phyloP scores from a whole-genome alignment of 306 rosid genomes.

The Potentilla sterilis region DNA sequence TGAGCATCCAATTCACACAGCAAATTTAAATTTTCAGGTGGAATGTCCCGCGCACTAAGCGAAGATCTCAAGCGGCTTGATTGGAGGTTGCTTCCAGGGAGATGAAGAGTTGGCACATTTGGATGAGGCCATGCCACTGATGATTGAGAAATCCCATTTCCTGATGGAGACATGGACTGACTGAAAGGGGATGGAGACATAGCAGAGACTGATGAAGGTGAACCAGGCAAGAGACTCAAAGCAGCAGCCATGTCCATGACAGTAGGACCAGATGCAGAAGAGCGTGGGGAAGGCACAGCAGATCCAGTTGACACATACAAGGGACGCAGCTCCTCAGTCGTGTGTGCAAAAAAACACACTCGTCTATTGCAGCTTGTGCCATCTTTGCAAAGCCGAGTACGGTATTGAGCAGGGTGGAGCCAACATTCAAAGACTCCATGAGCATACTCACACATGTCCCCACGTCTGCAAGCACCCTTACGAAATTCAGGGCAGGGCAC shows the following conservation, averaged over 20 bases:
- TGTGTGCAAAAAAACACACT: conserved; percentile 86
- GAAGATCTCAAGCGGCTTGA: conserved; percentile 88
- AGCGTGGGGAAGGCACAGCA: conserved; percentile 77
- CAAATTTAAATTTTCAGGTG: conserved; percentile 46
- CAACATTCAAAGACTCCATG: conserved; percentile 96
- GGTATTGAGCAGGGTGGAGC: conserved; percentile 94
- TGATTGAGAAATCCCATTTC: conserved; percentile 53
- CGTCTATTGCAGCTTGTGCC: conserved; percentile 75
- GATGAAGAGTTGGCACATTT: conserved; percentile 82
- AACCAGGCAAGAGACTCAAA: conserved; percentile 72
- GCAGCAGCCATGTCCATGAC: conserved; percentile 98
- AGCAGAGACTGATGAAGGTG: conserved; percentile 71
- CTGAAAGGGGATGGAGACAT: conserved; percentile 75
- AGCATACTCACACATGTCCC: conserved; percentile 94
- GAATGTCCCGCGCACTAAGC: conserved; percentile 75
- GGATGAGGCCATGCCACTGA: conserved; percentile 70
- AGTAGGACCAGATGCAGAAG: conserved; percentile 58
- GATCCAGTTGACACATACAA: conserved; percentile 82
- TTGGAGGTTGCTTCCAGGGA: conserved; percentile 78
- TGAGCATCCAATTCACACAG: conserved; percentile 59
- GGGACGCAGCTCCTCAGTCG: conserved; percentile 73
- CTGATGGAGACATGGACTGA: conserved; percentile 78
- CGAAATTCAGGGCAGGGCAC: conserved; percentile 94
- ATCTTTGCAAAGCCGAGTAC: conserved; percentile 90
- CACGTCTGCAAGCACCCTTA: conserved; percentile 86